Evolutionary conservation across 1,139 yeast genomes (phyloP).

Genomic region (Taiozyma sp.): DNA sequence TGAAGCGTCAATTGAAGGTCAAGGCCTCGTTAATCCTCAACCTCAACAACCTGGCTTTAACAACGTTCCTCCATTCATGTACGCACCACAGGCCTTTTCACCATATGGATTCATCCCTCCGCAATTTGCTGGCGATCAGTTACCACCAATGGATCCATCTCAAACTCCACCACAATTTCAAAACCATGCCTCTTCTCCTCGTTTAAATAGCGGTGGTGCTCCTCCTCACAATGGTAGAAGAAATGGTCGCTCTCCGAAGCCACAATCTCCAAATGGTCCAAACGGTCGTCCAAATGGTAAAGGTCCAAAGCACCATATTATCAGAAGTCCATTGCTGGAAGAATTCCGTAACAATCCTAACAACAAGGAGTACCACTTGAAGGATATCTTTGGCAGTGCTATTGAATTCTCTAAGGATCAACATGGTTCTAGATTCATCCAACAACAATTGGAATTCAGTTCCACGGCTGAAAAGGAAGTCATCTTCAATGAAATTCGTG

Average conservation of each 20-base stretch:
- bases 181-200: constrained; percentile 5
- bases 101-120: constrained; percentile 23
- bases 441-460: constrained; percentile 72
- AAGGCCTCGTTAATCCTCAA: constrained; percentile 9
- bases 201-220: constrained; percentile 1
- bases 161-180: constrained; percentile 2
- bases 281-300: constrained; percentile 3
- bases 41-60: constrained; percentile 16
- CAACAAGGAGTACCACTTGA: constrained; percentile 50
- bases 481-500: constrained; percentile 79
- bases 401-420: constrained; percentile 94
- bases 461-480: constrained; percentile 66
- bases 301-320: constrained; percentile 35
- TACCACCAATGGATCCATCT: constrained; percentile 4
- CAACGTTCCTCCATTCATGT: constrained; percentile 17
- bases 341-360: constrained; percentile 72
- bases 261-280: constrained; percentile 15
- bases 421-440: constrained; percentile 94
- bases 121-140: constrained; percentile 9
- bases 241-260: constrained; percentile 20
- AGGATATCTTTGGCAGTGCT: constrained; percentile 82
- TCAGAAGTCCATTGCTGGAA: constrained; percentile 77
- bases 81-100: constrained; percentile 21
- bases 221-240: constrained; percentile 7
- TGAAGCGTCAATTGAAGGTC: neutral